Conservation (phyloP, 257 asterid species). For the Leonotis leonurus region DNA sequence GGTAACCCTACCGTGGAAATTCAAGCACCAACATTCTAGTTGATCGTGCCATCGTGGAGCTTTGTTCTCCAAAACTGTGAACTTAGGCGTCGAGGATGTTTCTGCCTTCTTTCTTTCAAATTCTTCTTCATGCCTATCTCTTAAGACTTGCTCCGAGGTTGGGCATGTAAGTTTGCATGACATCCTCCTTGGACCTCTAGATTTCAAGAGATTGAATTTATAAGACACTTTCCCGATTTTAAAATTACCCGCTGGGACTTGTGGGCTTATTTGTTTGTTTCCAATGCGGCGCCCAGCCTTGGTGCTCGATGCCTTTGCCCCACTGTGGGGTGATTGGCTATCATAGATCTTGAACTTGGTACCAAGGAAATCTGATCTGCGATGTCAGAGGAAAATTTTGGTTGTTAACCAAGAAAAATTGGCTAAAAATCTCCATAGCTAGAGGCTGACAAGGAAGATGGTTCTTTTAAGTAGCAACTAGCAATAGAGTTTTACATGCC, state of each 20-base stretch:
- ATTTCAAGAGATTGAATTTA: slow-evolving; percentile 76
- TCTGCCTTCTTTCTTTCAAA: slow-evolving; percentile 19
- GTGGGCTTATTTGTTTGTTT: slow-evolving; percentile 85
- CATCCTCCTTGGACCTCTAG: slow-evolving; percentile 97
- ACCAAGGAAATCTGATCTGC: slow-evolving; percentile 93
- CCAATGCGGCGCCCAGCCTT: slow-evolving; percentile 70
- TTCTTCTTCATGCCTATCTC: slow-evolving; percentile 17
- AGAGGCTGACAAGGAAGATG: too few relatives aligned
- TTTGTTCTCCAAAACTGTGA: slow-evolving; percentile 62
- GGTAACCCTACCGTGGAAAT: slow-evolving; percentile 95
- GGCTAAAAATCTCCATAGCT: too few relatives aligned
- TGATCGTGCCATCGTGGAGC: slow-evolving; percentile 94
- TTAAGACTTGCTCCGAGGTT: slow-evolving; percentile 15
- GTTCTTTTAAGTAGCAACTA: too few relatives aligned
- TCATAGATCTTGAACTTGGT: slow-evolving; percentile 80
- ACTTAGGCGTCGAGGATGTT: slow-evolving; percentile 15
- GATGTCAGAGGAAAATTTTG: slow-evolving; percentile 1
- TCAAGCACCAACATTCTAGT: slow-evolving; percentile 96
- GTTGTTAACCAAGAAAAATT: not conserved
- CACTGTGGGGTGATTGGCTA: slow-evolving; percentile 66
- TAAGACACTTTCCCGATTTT: slow-evolving; percentile 75
- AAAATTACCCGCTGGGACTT: slow-evolving; percentile 79
- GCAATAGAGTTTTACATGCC: too few relatives aligned
- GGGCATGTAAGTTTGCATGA: slow-evolving; percentile 51
- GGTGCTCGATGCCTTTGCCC: slow-evolving; percentile 76